Base-by-base conservation (phyloP, 2,329 filamentous ascomycete genomes). In the Exophiala aquamarina region DNA sequence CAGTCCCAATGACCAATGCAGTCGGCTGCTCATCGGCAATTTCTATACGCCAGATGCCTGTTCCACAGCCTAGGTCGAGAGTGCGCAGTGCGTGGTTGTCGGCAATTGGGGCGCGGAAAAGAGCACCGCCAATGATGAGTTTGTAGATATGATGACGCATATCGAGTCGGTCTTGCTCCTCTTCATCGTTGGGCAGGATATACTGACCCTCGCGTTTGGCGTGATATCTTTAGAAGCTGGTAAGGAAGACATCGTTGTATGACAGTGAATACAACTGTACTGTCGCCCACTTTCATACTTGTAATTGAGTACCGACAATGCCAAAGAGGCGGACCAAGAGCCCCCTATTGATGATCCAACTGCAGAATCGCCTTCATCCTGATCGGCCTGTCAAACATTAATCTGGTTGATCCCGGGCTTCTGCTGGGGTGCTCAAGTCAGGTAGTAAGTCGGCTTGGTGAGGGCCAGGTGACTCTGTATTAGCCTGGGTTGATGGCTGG, bases 131-230 rank as follows among this genome's bases (percentile, higher is more conserved):
- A 9, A 47, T 17, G 9, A 29, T 38, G n/a, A 43, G 40, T 17
- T 31, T 39, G n/a, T 43, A 14, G 18, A 36, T 26, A 21, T 48
- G 39, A 33, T 43, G 32, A 6, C 11, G 28, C 7, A 43, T 26
- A 28, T 32, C 26, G 2, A 26, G 15, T 7, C 35, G 38, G 7
- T 34, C 18, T 41, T 18, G 34, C 17, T 41, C 38, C 5, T 4
- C 11, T 28, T 70, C 64, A 33, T 66, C 64, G 48, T 66, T 66
- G n/a, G 65, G 65, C 40, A 65, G 47, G 7, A 49, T 41, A 15
- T 58, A 63, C 35, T 54, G 49, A 41, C 56, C 62, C 13, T 58
- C 53, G 5, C 56, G 54, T 46, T 56, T 62, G 26, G 56, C 60
- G 52, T 65, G 63, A 47, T 67, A 68, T 10, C 66, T 53, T 33